phyloP scores from a whole-genome alignment of 2,329 filamentous ascomycete species.

The Penicillium rolfsii region DNA sequence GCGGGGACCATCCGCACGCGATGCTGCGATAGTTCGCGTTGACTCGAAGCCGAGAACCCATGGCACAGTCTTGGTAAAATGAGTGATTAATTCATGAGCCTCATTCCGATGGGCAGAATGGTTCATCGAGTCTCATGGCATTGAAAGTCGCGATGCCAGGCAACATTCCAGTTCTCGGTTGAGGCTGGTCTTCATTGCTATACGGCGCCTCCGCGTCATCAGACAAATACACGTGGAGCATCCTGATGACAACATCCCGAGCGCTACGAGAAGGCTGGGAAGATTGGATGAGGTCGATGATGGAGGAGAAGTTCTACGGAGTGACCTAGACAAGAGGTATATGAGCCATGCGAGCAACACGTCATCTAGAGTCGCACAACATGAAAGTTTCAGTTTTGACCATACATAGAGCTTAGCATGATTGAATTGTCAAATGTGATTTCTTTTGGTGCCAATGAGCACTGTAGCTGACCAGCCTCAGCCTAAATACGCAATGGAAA shows the following conservation, averaged over 20 bases:
- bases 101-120: slow-evolving; percentile 12
- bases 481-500: slow-evolving; percentile 1
- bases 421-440: slow-evolving; percentile 9
- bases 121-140: slow-evolving; percentile 6
- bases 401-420: not conserved
- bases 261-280: slow-evolving; percentile 11
- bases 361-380: not conserved
- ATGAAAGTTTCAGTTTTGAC: not conserved
- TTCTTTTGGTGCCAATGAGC: slow-evolving; percentile 6
- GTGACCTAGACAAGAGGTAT: not conserved
- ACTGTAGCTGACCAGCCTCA: not conserved
- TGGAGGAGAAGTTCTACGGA: slow-evolving; percentile 3
- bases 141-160: not conserved
- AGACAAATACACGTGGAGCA: not conserved
- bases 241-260: slow-evolving; percentile 1
- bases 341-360: not conserved
- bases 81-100: slow-evolving; percentile 6
- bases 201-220: slow-evolving; percentile 2
- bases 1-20: not conserved
- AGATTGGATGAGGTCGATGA: not conserved
- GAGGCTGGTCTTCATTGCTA: slow-evolving; percentile 15
- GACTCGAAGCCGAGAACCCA: slow-evolving; percentile 6
- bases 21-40: not conserved
- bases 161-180: slow-evolving; percentile 17
- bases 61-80: not conserved